phyloP scores from a whole-genome alignment of 768 basidiomycete genomes.

The Termitomyces sp. region DNA sequence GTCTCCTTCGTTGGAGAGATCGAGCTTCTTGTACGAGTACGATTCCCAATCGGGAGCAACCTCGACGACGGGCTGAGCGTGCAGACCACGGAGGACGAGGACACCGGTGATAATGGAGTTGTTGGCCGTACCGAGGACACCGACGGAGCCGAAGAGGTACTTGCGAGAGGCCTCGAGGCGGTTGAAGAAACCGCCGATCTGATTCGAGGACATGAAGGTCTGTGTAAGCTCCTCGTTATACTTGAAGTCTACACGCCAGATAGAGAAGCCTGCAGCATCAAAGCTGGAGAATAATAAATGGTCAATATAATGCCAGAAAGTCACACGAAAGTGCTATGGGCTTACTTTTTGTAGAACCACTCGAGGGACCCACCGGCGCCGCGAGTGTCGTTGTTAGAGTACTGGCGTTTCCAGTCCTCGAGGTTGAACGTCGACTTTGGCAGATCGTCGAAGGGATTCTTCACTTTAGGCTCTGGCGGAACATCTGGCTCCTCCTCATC shows the following conservation, averaged over 20 bases:
- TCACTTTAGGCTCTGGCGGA: constrained; percentile 83
- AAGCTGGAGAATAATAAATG: constrained; percentile 42
- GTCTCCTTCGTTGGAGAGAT: constrained; percentile 65
- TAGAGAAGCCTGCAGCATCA: constrained; percentile 84
- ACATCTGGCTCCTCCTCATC: constrained; percentile 66
- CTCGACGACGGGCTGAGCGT: constrained; percentile 62
- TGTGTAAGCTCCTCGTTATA: constrained; percentile 92
- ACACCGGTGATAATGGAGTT: constrained; percentile 78
- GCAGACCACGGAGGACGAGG: constrained; percentile 79
- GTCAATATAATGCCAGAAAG: not conserved
- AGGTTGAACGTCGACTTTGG: constrained; percentile 86
- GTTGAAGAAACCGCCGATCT: constrained; percentile 96
- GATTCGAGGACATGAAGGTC: constrained; percentile 93
- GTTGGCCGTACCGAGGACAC: constrained; percentile 80
- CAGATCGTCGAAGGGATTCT: constrained; percentile 91
- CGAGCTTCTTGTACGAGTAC: constrained; percentile 75
- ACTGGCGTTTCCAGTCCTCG: constrained; percentile 96
- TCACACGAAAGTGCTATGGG: not conserved
- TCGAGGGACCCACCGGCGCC: constrained; percentile 80
- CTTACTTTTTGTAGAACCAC: constrained; percentile 96
- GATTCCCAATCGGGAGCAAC: constrained; percentile 91
- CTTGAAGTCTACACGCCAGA: constrained; percentile 94
- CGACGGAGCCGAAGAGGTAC: constrained; percentile 90
- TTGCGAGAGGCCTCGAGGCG: constrained; percentile 96
- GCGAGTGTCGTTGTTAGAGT: constrained; percentile 96